phyloP scores from a whole-genome alignment of 2,329 filamentous ascomycete genomes.

The Epichloe coenophiala region DNA sequence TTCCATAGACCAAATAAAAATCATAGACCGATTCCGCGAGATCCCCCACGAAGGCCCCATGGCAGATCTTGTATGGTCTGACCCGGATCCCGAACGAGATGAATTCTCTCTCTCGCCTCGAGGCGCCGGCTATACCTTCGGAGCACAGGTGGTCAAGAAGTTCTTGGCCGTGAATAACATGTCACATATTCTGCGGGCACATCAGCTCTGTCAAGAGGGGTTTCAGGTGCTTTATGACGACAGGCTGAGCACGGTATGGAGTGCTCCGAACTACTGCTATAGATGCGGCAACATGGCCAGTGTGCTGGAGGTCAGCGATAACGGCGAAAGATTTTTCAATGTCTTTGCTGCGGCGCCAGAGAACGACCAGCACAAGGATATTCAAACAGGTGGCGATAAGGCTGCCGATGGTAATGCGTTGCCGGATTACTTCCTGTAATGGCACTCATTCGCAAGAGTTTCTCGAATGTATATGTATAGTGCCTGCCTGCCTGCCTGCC shows the following conservation, averaged over 20 bases:
- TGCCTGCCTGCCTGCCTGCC: neutral
- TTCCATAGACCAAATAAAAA: constrained; percentile 98
- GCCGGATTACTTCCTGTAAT: constrained; percentile 58
- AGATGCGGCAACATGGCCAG: constrained; percentile 94
- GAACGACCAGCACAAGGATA: constrained; percentile 81
- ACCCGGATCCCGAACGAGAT: constrained; percentile 92
- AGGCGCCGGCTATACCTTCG: constrained; percentile 94
- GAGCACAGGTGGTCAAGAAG: constrained; percentile 94
- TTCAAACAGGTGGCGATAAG: constrained; percentile 65
- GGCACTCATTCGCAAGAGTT: neutral
- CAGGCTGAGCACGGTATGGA: constrained; percentile 91
- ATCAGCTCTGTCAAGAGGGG: constrained; percentile 95
- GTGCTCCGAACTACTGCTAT: constrained; percentile 91
- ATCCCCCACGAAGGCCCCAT: constrained; percentile 95
- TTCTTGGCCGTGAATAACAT: constrained; percentile 95
- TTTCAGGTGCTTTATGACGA: constrained; percentile 97
- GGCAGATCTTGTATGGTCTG: constrained; percentile 98
- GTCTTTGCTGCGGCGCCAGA: constrained; percentile 95
- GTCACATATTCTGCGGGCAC: constrained; percentile 94
- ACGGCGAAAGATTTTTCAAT: constrained; percentile 89
- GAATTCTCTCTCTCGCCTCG: constrained; percentile 91
- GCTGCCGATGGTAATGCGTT: constrained; percentile 47
- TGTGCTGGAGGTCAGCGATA: constrained; percentile 89
- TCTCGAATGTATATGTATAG: neutral
- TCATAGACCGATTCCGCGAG: constrained; percentile 96